Base-by-base conservation (phyloP, 805 yeast genomes). In the Helenozyma baotianmanensis region DNA sequence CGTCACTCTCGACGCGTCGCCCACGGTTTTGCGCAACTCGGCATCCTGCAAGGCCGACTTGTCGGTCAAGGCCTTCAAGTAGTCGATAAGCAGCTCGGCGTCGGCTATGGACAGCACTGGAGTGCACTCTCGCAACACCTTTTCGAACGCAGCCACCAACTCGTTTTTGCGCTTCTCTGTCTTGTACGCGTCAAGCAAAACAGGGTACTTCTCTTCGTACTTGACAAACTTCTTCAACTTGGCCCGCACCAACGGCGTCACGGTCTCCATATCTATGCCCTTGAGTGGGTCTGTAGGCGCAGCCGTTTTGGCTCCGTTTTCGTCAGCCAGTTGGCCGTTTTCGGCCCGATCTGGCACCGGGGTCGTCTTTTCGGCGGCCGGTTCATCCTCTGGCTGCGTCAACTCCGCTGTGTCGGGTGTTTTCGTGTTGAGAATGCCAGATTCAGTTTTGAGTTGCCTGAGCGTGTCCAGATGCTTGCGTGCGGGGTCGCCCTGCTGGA, bases 131-230 rank as follows among this genome's bases (percentile, higher is more conserved):
- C 74, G 68, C 38, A 90, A 60, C 10, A 82, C 73, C 35, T 64
- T 76, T 51, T 87, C 96, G 45, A 89, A 82, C 0, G 62, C 50
- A 4, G 53, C 64, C 7, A 88, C 71, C 27, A 80, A 67, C 28
- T 74, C 80, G 2, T 71, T 63, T 47, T 80, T 82, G 30, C 72
- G 65, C 60, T 83, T 86, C 54, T 89, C 96, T 1, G 70, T 63
- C 51, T 87, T 84, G 61, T 86, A 92, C 0, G 97, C 96, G 27
- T 82, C 82, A 31, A 88, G 69, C 11, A 90, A 64, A 26, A 78
- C 62, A 0, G 98, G 98, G 53, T 92, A 90, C 55, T 87, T 88
- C 31, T 82, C 82, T 55, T 90, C 97, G 56, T 89, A 90, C 54
- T 87, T 88, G 36, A 72, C 76, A 50, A 83, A 85, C 61, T 86